phyloP scores from a whole-genome alignment of 108 stramenopile species.

The Craspedostauros australis region DNA sequence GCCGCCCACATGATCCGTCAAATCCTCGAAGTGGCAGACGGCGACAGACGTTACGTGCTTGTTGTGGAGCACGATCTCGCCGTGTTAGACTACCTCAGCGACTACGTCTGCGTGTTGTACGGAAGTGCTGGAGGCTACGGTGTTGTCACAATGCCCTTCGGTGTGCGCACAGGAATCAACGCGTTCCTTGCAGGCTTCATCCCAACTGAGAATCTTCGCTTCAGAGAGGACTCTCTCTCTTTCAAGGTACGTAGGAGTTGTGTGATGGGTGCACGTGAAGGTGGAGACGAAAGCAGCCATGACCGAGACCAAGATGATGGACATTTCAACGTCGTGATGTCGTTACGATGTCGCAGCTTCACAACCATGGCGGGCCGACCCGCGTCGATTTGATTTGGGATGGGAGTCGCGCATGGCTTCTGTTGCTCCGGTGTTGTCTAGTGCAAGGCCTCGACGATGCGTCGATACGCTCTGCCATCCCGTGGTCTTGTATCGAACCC shows the following conservation, averaged over 20 bases:
- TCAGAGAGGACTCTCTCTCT: slow-evolving; percentile 92
- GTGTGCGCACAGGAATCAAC: slow-evolving; percentile 98
- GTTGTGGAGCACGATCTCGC: slow-evolving; percentile 99
- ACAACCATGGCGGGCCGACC: too few species aligned
- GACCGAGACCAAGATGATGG: too few species aligned
- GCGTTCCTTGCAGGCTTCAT: slow-evolving; percentile 98
- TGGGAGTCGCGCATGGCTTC: too few species aligned
- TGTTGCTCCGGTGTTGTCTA: not conserved
- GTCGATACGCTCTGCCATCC: too few species aligned
- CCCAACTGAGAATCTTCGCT: slow-evolving; percentile 97
- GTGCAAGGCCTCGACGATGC: too few species aligned
- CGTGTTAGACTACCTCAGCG: slow-evolving; percentile 97
- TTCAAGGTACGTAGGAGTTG: slow-evolving; percentile 83
- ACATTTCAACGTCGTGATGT: too few species aligned
- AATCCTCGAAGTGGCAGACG: slow-evolving; percentile 70
- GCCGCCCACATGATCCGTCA: slow-evolving; percentile 95
- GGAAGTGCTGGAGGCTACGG: slow-evolving; percentile 96
- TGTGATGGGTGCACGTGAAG: not conserved
- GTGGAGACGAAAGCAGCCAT: too few species aligned
- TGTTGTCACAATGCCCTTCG: slow-evolving; percentile 99
- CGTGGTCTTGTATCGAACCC: too few species aligned
- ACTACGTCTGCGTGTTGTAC: slow-evolving; percentile 98
- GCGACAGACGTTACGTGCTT: slow-evolving; percentile 84
- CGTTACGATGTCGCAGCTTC: too few species aligned
- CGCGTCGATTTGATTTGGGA: too few species aligned